Conservation (phyloP, 306 rosid species). For the Boehmeria nivea region DNA sequence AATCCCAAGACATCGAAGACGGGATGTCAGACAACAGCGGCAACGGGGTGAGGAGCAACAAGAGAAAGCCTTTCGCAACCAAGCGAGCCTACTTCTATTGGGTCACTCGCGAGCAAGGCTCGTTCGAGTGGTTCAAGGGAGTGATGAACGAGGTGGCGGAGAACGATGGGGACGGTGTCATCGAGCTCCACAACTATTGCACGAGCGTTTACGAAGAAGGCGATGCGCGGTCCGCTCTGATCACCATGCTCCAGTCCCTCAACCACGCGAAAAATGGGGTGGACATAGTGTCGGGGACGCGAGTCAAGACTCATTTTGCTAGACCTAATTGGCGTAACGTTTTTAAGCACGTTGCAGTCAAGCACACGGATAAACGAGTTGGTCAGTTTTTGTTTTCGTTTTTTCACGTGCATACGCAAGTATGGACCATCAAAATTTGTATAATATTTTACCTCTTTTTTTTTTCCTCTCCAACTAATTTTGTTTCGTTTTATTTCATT, state of each 20-base stretch:
- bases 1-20: constrained; percentile 48
- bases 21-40: constrained; percentile 32
- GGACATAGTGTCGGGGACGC: constrained; percentile 74
- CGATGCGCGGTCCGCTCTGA: constrained; percentile 77
- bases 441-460: background rate
- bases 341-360: constrained; percentile 52
- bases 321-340: constrained; percentile 81
- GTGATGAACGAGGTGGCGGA: constrained; percentile 86
- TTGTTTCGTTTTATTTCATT: constrained; percentile 10
- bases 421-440: no score
- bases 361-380: constrained; percentile 57
- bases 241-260: constrained; percentile 80
- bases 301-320: constrained; percentile 80
- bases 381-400: constrained; percentile 45
- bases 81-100: constrained; percentile 82
- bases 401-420: no score
- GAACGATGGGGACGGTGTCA: constrained; percentile 48
- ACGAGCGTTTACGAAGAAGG: constrained; percentile 93
- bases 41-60: constrained; percentile 31
- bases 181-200: constrained; percentile 79
- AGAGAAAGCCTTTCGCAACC: constrained; percentile 58
- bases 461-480: background rate
- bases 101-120: constrained; percentile 93
- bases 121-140: constrained; percentile 82
- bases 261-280: constrained; percentile 78